phyloP scores from a whole-genome alignment of 1,284 basidiomycete species.

The Ganoderma boninense region DNA sequence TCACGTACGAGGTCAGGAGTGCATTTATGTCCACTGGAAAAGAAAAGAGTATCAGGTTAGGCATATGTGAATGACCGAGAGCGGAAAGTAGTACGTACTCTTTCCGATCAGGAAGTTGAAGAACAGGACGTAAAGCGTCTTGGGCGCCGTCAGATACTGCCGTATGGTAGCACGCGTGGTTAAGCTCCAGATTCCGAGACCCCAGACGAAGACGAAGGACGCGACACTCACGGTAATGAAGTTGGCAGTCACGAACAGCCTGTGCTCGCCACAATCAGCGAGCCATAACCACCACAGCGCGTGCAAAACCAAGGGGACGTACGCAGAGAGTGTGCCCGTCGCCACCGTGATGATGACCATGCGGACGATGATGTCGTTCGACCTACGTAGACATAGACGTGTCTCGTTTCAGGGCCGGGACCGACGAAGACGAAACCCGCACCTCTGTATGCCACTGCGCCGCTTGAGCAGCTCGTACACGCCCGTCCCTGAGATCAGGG shows the following conservation, averaged over 20 bases:
- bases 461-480: neutral
- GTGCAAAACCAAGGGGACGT: neutral
- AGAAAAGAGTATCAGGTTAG: too few species aligned
- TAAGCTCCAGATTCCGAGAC: neutral
- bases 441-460: neutral
- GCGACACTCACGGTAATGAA: neutral
- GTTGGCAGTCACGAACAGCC: neutral
- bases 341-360: neutral
- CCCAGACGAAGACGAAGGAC: neutral
- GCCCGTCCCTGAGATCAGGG: neutral
- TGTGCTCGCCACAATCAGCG: neutral
- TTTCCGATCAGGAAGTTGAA: constrained; percentile 2
- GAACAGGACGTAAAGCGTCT: neutral
- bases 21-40: neutral
- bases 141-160: neutral
- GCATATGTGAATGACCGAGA: too few species aligned
- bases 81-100: neutral
- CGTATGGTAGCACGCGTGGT: neutral
- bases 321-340: neutral
- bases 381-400: neutral
- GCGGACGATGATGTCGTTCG: neutral
- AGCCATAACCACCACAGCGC: neutral
- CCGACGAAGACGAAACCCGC: neutral
- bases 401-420: too few species aligned
- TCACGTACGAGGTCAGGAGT: neutral